Base-by-base conservation (phyloP, 441 rosid genomes). In the Gossypium davidsonii region DNA sequence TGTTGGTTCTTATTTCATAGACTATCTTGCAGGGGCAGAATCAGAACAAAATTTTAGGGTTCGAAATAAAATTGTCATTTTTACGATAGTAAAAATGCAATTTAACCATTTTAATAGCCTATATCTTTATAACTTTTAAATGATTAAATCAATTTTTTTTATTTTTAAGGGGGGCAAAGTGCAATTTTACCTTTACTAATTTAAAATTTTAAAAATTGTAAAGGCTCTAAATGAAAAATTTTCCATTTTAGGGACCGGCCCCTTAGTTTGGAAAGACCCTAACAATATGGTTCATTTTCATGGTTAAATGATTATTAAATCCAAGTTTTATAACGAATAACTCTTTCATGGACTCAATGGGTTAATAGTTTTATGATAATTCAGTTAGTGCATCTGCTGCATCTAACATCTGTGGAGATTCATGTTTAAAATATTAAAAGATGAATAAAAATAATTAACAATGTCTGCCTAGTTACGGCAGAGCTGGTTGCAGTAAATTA, bases 251-350 rank as follows among this genome's bases (percentile, higher is more conserved):
- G 9, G 42, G 42, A 0, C 42, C 42, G 2, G 42, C 42, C 42
- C 2, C 44, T 8, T 37, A 37, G 44, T 37, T 71, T 80, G 6
- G 15, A 74, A 61, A 71, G 28, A 59, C 70, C 37, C 73, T 64
- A 51, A 59, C 65, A 21, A 18, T 21, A 7, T 46, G 28, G 17
- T 71, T 18, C 65, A 15, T 39, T 39, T 65, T 46, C 65, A 31
- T 69, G 63, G 67, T 56, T 59, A 31, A 61, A 34, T 68, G 58
- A 39, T 39, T 39, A 60, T 48, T 51, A 20, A 53, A 51, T 57
- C 64, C 15, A 57, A 59, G 53, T 71, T 76, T 58, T 44, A 15
- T 61, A 63, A 37, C 37, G 49, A 26, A 28, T 49, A 2, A 10
- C 48, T 62, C 58, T 57, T 7, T 17, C 21, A 7, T 6, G 7